Conservation (phyloP, 768 basidiomycete species). For the Gymnopilus dilepis region DNA sequence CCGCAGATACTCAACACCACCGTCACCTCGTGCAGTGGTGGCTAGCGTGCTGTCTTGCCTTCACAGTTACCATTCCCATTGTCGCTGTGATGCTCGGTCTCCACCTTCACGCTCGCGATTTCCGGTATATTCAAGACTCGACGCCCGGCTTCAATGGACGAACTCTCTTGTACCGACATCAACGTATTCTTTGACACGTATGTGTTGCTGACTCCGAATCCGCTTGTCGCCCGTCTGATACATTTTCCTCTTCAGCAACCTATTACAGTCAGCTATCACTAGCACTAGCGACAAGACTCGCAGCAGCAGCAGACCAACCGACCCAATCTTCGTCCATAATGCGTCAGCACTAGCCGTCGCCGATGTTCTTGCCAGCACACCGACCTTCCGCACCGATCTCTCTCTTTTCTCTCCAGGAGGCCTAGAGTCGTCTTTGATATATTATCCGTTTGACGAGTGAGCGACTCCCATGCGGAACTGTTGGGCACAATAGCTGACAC, state of each 20-base stretch:
- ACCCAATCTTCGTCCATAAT: constrained; percentile 28
- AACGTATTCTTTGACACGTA: constrained; percentile 31
- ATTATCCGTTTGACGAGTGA: constrained; percentile 30
- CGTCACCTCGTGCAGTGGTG: constrained; percentile 18
- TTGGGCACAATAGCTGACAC: no score
- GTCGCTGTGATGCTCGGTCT: constrained; percentile 24
- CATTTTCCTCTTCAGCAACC: constrained; percentile 15
- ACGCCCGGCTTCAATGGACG: constrained; percentile 14
- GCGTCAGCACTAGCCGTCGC: constrained; percentile 16
- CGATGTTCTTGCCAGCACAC: constrained; percentile 25
- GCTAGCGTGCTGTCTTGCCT: constrained; percentile 22
- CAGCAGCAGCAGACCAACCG: constrained; percentile 23
- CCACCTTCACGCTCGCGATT: constrained; percentile 19
- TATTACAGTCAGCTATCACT: constrained; percentile 13
- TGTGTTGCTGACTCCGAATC: neutral
- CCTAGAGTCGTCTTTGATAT: constrained; percentile 25
- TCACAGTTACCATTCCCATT: constrained; percentile 18
- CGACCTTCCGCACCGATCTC: constrained; percentile 29
- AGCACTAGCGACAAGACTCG: constrained; percentile 1
- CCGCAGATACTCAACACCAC: constrained; percentile 1
- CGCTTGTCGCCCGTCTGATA: no score
- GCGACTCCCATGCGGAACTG: no score
- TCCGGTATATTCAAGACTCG: constrained; percentile 17
- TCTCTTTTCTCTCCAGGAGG: constrained; percentile 28
- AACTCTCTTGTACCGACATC: constrained; percentile 24